These are phyloP conservation scores for Cutaneotrichosporon arboriforme DNA, from an alignment of 1,284 basidiomycete species.

Conservation along the genomic window DNA sequence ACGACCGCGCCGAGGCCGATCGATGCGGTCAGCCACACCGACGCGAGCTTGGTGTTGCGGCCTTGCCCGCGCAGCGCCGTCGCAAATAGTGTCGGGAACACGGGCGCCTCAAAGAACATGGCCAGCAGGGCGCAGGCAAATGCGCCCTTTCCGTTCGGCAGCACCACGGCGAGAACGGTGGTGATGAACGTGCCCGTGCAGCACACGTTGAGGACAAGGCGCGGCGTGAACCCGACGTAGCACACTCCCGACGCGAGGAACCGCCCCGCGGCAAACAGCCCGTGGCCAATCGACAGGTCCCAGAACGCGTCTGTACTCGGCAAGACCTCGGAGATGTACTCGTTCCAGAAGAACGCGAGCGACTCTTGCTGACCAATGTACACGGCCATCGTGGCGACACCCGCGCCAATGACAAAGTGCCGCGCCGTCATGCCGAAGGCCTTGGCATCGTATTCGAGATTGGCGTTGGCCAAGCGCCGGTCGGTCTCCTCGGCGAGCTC, in stretches of 20 bases:
- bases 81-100: conserved; percentile 45
- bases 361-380: conserved; percentile 45
- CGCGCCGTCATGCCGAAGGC: conserved; percentile 22
- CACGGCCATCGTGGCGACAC: conserved; percentile 30
- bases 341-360: conserved; percentile 34
- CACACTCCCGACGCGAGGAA: conserved; percentile 33
- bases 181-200: conserved; percentile 33
- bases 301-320: conserved; percentile 26
- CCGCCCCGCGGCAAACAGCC: conserved; percentile 33
- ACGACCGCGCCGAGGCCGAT: conserved; percentile 27
- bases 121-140: conserved; percentile 31
- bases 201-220: conserved; percentile 32
- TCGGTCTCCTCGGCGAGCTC: conserved; percentile 36
- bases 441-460: conserved; percentile 13
- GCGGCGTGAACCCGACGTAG: conserved; percentile 38
- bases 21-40: conserved; percentile 30
- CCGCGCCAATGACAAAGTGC: conserved; percentile 20
- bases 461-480: conserved; percentile 25
- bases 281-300: conserved; percentile 31
- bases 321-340: conserved; percentile 17
- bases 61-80: conserved; percentile 40
- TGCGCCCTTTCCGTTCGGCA: conserved; percentile 24
- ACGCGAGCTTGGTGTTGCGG: conserved; percentile 33
- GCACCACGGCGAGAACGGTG: conserved; percentile 28
- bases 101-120: conserved; percentile 42